Percentiles rank a stretch among this genome's conserved stretches.
phyloP scores from a whole-genome alignment of 148 eudicot genomes.

The Vaccinium vitisidaea region DNA sequence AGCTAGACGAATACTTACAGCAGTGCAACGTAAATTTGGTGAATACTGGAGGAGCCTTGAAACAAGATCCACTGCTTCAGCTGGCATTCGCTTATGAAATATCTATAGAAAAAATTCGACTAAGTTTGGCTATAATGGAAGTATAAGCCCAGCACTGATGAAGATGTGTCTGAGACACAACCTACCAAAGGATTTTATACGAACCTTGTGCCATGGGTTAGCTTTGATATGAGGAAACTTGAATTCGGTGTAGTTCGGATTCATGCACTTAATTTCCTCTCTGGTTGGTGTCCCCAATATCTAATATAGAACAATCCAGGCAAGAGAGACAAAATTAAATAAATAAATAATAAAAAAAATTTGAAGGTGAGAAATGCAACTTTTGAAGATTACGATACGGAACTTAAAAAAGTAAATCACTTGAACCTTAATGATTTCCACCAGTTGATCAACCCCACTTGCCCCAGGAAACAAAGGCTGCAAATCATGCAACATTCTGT shows the following conservation, averaged over 20 bases:
- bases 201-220: conserved; percentile 99
- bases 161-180: neutral
- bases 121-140: conserved; percentile 13
- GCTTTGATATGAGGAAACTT: conserved; percentile 98
- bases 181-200: neutral
- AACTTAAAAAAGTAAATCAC: neutral
- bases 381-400: neutral
- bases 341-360: neutral
- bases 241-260: conserved; percentile 83
- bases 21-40: conserved; percentile 75
- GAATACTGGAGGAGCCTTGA: conserved; percentile 90
- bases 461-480: conserved; percentile 98
- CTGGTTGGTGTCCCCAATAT: conserved; percentile 89
- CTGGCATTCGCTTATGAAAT: conserved; percentile 73
- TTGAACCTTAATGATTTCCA: conserved; percentile 84
- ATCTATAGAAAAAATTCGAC: conserved; percentile 39
- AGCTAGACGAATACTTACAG: conserved; percentile 45
- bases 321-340: neutral
- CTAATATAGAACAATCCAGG: conserved; percentile 27
- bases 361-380: neutral
- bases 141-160: neutral
- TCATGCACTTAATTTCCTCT: conserved; percentile 93
- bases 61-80: conserved; percentile 87
- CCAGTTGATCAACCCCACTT: conserved; percentile 96
- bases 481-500: conserved; percentile 23